Conservation (phyloP, 306 rosid genomes). For the Quercus mongolica region DNA sequence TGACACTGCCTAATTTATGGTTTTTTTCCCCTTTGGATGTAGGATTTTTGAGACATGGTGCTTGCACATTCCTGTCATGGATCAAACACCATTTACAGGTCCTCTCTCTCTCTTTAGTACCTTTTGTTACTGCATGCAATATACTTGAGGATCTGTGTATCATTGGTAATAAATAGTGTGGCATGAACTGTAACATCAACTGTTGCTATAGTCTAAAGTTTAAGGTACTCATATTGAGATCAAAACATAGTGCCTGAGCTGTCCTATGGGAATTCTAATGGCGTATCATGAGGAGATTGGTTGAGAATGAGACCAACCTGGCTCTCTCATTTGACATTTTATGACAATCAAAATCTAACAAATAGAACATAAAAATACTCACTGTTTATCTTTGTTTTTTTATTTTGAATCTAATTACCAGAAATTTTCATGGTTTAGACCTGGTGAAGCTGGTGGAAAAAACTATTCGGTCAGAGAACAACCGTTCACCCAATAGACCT, state of each 20-base stretch:
- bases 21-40: constrained; percentile 21
- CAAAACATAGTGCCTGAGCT: neutral
- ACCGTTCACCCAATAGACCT: constrained; percentile 60
- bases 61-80: constrained; percentile 82
- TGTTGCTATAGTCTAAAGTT: constrained; percentile 11
- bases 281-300: neutral
- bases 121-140: neutral
- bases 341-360: neutral
- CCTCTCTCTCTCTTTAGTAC: neutral
- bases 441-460: constrained; percentile 69
- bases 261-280: neutral
- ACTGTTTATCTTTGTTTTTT: neutral
- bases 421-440: constrained; percentile 39
- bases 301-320: constrained; percentile 8
- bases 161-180: neutral
- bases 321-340: neutral
- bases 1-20: constrained; percentile 3
- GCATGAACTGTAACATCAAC: neutral
- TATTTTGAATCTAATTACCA: neutral
- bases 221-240: neutral
- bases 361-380: neutral
- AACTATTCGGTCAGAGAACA: constrained; percentile 52
- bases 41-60: constrained; percentile 83
- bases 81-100: constrained; percentile 78
- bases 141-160: neutral